Percentiles rank a stretch among this genome's conserved stretches.
These are phyloP conservation scores for Blastomyces parvus DNA, from an alignment of 2,329 filamentous ascomycete species.

Conservation along the genomic window DNA sequence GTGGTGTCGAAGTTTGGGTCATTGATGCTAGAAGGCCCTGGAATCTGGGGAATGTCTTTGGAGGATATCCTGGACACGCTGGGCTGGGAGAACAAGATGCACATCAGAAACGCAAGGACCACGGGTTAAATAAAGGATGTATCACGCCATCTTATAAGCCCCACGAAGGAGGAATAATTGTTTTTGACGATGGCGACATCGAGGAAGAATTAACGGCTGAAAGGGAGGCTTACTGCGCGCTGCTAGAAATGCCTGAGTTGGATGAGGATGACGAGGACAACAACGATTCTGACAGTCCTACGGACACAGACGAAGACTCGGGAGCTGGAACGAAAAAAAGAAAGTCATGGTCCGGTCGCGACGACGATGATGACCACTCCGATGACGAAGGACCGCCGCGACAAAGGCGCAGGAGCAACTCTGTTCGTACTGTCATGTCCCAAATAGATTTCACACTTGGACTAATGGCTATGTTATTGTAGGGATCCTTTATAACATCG, in stretches of 20 bases:
- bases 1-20: slow-evolving; percentile 90
- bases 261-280: slow-evolving; percentile 59
- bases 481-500: slow-evolving; percentile 36
- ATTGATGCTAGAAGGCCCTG: slow-evolving; percentile 85
- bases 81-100: slow-evolving; percentile 39
- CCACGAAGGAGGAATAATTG: slow-evolving; percentile 77
- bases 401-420: slow-evolving; percentile 79
- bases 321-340: slow-evolving; percentile 51
- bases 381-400: slow-evolving; percentile 60
- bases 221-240: slow-evolving; percentile 70
- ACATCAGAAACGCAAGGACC: slow-evolving; percentile 41
- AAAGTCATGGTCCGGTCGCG: slow-evolving; percentile 65
- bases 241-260: slow-evolving; percentile 83
- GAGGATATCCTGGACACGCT: slow-evolving; percentile 53
- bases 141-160: slow-evolving; percentile 63
- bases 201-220: slow-evolving; percentile 68
- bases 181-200: slow-evolving; percentile 94
- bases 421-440: slow-evolving; percentile 42
- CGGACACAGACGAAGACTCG: slow-evolving; percentile 44
- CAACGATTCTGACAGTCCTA: slow-evolving; percentile 49
- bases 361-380: slow-evolving; percentile 52
- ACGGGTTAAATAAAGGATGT: slow-evolving; percentile 63
- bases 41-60: slow-evolving; percentile 92
- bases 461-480: slow-evolving; percentile 8
- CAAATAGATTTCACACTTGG: slow-evolving; percentile 10